Conservation (phyloP, 2,329 filamentous ascomycete species). For the Aspergillus sp. region DNA sequence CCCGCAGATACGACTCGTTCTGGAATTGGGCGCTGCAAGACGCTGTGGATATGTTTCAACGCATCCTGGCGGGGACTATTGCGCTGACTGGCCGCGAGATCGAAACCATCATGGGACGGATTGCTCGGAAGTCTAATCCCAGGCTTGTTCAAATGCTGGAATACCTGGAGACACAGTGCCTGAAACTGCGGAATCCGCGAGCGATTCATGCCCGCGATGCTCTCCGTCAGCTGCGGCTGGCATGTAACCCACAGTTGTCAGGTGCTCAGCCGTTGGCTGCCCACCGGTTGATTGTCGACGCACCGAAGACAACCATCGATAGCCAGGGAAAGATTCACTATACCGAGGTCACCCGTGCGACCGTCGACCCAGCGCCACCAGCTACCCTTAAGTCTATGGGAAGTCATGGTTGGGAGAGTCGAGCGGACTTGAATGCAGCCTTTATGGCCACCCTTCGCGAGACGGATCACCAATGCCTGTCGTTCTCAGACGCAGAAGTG, state of each 20-base stretch:
- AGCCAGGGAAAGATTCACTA: conserved; percentile 1
- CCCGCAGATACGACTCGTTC: conserved; percentile 4
- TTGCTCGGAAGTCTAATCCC: not conserved
- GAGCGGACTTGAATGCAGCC: not conserved
- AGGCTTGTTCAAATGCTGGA: not conserved
- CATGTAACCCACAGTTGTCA: not conserved
- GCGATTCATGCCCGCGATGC: not conserved
- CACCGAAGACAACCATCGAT: not conserved
- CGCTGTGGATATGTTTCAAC: not conserved
- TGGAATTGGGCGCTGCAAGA: conserved; percentile 11
- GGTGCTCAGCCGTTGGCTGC: not conserved
- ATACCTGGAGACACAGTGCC: not conserved
- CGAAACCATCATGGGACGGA: conserved; percentile 1
- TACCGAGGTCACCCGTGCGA: not conserved
- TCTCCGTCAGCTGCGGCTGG: not conserved
- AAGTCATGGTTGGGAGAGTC: not conserved
- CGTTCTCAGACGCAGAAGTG: conserved; percentile 1
- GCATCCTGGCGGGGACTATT: not conserved
- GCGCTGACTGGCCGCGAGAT: not conserved
- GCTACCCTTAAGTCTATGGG: not conserved
- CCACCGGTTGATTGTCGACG: not conserved
- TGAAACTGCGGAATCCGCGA: not conserved
- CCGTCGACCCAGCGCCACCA: not conserved
- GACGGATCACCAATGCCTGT: not conserved
- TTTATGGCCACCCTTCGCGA: not conserved